Percentiles rank a stretch among this genome's conserved stretches.
Evolutionary conservation across 176 grass and related monocot species (phyloP).

Genomic region (Zoysia pacifica): DNA sequence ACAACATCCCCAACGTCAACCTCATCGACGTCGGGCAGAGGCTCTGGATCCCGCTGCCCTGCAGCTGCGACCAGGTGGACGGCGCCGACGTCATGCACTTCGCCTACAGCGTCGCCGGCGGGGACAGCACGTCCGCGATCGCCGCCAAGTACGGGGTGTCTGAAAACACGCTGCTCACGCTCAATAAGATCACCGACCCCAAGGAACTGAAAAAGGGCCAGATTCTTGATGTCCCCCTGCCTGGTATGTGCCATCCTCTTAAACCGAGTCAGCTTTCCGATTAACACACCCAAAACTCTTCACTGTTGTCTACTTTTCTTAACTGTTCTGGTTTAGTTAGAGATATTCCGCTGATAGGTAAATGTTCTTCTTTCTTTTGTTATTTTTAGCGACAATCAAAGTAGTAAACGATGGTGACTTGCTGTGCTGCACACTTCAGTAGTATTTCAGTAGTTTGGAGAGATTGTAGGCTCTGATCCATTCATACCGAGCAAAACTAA

Average conservation of each 20-base stretch:
- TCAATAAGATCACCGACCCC: conserved; percentile 58
- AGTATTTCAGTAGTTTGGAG: too few relatives aligned
- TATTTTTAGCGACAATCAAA: too few relatives aligned
- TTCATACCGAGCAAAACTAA: not conserved
- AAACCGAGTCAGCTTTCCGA: too few relatives aligned
- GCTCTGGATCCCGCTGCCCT: conserved; percentile 78
- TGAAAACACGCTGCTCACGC: conserved; percentile 42
- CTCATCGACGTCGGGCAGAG: not conserved
- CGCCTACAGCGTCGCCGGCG: conserved; percentile 49
- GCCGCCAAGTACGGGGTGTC: conserved; percentile 51
- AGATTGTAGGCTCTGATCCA: too few relatives aligned
- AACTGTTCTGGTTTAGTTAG: too few relatives aligned
- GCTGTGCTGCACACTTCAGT: too few relatives aligned
- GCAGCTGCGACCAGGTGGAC: conserved; percentile 72
- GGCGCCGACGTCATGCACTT: conserved; percentile 53
- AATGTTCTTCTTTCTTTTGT: too few relatives aligned
- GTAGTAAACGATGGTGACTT: too few relatives aligned
- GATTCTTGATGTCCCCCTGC: conserved; percentile 78
- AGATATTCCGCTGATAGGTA: too few relatives aligned
- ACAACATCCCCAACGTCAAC: conserved; percentile 39
- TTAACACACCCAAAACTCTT: too few relatives aligned
- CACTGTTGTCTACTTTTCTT: too few relatives aligned
- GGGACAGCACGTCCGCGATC: conserved; percentile 38
- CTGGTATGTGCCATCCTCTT: conserved; percentile 35
- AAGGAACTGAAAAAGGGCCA: conserved; percentile 5